Evolutionary conservation across 2,329 filamentous ascomycete species (phyloP), one percentile per base, ranked within the genome.

Genomic region (Bipolaris gigantea): DNA sequence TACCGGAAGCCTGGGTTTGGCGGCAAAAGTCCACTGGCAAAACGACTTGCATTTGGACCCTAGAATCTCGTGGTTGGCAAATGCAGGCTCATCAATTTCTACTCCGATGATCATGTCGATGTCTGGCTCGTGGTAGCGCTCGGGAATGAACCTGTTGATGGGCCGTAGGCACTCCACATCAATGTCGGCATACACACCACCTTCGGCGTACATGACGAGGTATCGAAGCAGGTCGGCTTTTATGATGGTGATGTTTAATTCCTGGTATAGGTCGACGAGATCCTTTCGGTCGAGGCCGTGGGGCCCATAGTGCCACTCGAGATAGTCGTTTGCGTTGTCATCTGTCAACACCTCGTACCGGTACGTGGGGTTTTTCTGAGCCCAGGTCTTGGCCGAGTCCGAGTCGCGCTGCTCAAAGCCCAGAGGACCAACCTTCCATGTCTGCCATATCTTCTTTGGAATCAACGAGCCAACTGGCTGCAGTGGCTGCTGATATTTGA

Each of bases 1-100:
- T 51, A 89, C 85, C 1, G 85, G 85, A 23, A 86, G 80, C 16
- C 79, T 77, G 0, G 87, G 86, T 66, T 89, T 88, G 62, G 83
- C 83, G 76, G 88, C 86, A 64, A 89, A 88, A 0, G 87, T 89
- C 87, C 87, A 90, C 66, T 89, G 87, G 69, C 87, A 89, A 69
- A 90, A 89, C 0, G 86, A 89, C 60, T 80, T 78, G 34, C 83
- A 89, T 73, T 89, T 89, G 44, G 80, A 80, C 13, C 87, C 87
- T 0, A 89, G 77, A 30, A 89, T 85, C 1, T 83, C 80, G 66
- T 89, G 87, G 45, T 84, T 73, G 16, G 74, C 76, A 73, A 84
- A 89, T 8, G 84, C 80, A 0, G 87, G 87, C 71, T 89, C 82
- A 65, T 89, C 87, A 53, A 89, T 87, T 69, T 90, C 87, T 1